A percentile compares a stretch with the other conserved stretches of the same genome.
These are phyloP conservation scores for Colletotrichum incanum DNA, from an alignment of 2,329 filamentous ascomycete species.

Conservation along the genomic window DNA sequence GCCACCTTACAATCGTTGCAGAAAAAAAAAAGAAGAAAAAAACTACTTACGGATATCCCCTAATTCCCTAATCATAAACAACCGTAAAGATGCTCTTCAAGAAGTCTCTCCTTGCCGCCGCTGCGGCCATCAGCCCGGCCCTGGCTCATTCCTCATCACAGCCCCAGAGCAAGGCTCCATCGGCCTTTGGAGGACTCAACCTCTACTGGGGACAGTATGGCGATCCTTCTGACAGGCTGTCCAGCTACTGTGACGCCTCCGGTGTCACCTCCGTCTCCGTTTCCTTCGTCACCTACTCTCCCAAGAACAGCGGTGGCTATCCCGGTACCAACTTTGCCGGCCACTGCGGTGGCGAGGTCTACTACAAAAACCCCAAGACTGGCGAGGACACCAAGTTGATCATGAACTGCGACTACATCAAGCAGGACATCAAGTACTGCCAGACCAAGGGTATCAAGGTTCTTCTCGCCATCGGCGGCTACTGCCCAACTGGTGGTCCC, in stretches of 20 bases:
- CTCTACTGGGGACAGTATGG: constrained; percentile 60
- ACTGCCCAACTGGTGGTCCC: constrained; percentile 43
- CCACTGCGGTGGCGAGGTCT: constrained; percentile 54
- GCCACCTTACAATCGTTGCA: constrained; percentile 54
- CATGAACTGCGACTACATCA: constrained; percentile 54
- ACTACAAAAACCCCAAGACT: constrained; percentile 43
- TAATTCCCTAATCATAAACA: constrained; percentile 41
- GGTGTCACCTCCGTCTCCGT: constrained; percentile 57
- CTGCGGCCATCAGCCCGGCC: constrained; percentile 45
- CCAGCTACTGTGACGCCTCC: constrained; percentile 53
- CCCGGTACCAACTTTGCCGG: constrained; percentile 59
- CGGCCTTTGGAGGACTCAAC: constrained; percentile 53
- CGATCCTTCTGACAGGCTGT: constrained; percentile 49
- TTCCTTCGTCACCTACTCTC: constrained; percentile 56
- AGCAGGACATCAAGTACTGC: constrained; percentile 59
- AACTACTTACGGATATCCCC: constrained; percentile 6
- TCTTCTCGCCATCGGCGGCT: constrained; percentile 60
- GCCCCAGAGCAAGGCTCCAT: constrained; percentile 16
- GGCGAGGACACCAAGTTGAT: constrained; percentile 51
- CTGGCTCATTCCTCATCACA: constrained; percentile 27
- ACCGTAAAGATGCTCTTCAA: constrained; percentile 44
- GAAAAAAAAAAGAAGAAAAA: neutral
- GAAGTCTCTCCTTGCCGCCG: constrained; percentile 48
- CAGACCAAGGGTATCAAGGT: constrained; percentile 60
- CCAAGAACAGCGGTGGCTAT: constrained; percentile 54